Evolutionary conservation across 768 basidiomycete genomes (phyloP), one percentile per base, ranked within the genome.

Genomic region (Exidia glandulosa): DNA sequence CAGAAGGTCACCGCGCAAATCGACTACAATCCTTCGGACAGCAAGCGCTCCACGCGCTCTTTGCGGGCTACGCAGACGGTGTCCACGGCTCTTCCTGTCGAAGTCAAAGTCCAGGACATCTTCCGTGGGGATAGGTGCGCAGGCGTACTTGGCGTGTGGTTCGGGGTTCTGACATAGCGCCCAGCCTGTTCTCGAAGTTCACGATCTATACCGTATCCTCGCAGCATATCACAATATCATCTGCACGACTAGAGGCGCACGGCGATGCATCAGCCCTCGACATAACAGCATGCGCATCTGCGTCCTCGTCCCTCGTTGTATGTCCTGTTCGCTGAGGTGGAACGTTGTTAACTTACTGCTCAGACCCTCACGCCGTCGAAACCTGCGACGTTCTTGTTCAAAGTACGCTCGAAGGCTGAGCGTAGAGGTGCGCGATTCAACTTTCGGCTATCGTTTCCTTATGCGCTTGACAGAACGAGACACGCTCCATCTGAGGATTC

Each of bases 81-180:
- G 3, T 76, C 80, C 14, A 84, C 87, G 6, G 79, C 87, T 0
- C 76, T 97, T 3, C 94, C 95, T 0, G 77, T 99, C 48, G 83
- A 88, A 2, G 89, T 97, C 60, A 96, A 94, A 60, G 95, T 98
- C 0, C 90, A 97, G 72, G 96, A 99, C 69, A 94, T 92, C 72
- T 97, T 98, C 77, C 84, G 95, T 25, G 87, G 87, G 30, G 77
- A 82, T 59, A 85, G 84, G 95, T 93, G 36, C 48, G 78, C 50
- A 5, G 13, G 32, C 59, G 41, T 9, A 33, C 27, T 33, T 37
- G n/a, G 13, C 3, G 6, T 27, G 57, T 60, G 60, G 29, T 58
- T 52, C n/a, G 36, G 23, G n/a, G n/a, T 34, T 55, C 57, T 63
- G 52, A 27, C 50, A 23, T 34, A 33, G 45, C 5, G 14, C 33